Percentiles rank a stretch among this genome's conserved stretches.
These are phyloP conservation scores for Meyerozyma guilliermondii DNA, from an alignment of 1,139 yeast genomes.

Conservation along the genomic window DNA sequence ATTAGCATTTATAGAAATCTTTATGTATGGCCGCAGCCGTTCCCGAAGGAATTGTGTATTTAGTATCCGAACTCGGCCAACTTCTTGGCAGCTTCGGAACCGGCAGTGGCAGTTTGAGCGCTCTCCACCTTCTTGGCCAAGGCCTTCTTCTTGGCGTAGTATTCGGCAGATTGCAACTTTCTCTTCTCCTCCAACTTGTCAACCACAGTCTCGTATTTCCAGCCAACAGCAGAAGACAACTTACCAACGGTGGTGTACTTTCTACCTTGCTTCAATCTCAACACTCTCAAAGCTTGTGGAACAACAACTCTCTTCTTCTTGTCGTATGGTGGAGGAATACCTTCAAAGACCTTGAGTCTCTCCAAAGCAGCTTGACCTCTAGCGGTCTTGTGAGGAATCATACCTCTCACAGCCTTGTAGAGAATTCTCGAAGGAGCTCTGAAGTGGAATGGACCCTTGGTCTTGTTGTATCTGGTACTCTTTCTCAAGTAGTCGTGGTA, in stretches of 20 bases:
- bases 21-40: not conserved
- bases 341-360: slow-evolving; percentile 99
- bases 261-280: slow-evolving; percentile 99
- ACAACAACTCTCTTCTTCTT: slow-evolving; percentile 99
- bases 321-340: slow-evolving; percentile 99
- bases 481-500: slow-evolving; percentile 99
- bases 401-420: slow-evolving; percentile 99
- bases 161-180: slow-evolving; percentile 98
- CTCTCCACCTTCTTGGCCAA: slow-evolving; percentile 85
- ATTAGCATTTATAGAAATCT: slow-evolving; percentile 1
- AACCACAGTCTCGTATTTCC: slow-evolving; percentile 99
- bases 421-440: slow-evolving; percentile 99
- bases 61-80: slow-evolving; percentile 81
- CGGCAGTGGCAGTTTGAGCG: slow-evolving; percentile 78
- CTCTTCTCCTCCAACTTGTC: slow-evolving; percentile 99
- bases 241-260: slow-evolving; percentile 98
- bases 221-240: slow-evolving; percentile 95
- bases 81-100: slow-evolving; percentile 68
- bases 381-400: slow-evolving; percentile 99
- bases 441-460: slow-evolving; percentile 99
- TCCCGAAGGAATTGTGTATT: slow-evolving; percentile 12
- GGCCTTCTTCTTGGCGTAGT: slow-evolving; percentile 98
- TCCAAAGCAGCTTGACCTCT: slow-evolving; percentile 99
- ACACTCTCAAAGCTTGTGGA: slow-evolving; percentile 99
- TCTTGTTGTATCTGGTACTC: slow-evolving; percentile 98